Evolutionary conservation across 2,329 filamentous ascomycete species (phyloP).

Genomic region (Ophiostoma tasmaniense): DNA sequence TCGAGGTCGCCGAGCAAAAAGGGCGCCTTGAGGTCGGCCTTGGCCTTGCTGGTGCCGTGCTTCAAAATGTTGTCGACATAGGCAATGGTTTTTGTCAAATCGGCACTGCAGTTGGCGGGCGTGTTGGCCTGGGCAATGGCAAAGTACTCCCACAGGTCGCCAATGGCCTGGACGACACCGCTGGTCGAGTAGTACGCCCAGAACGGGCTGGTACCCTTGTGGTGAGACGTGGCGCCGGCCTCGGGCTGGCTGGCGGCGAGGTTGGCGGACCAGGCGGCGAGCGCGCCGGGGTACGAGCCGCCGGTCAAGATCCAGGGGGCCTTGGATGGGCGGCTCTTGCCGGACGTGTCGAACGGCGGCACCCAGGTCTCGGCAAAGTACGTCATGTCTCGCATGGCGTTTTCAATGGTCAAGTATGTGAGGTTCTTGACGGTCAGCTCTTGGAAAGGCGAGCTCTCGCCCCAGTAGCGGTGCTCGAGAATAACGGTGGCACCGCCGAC

Average conservation of each 20-base stretch:
- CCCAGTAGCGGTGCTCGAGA: constrained; percentile 38
- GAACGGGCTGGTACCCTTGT: constrained; percentile 26
- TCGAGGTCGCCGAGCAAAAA: constrained; percentile 39
- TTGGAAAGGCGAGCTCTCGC: constrained; percentile 31
- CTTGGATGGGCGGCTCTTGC: constrained; percentile 35
- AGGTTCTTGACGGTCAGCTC: constrained; percentile 30
- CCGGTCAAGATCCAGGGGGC: constrained; percentile 49
- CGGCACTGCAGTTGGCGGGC: constrained; percentile 46
- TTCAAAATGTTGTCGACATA: constrained; percentile 41
- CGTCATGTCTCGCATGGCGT: constrained; percentile 34
- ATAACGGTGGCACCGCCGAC: constrained; percentile 34
- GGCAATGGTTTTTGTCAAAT: constrained; percentile 40
- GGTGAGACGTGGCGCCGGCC: not conserved
- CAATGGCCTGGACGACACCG: constrained; percentile 44
- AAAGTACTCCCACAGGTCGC: constrained; percentile 48
- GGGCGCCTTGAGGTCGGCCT: constrained; percentile 38
- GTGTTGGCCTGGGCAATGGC: constrained; percentile 35
- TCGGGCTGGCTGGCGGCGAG: not conserved
- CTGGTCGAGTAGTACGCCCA: constrained; percentile 50
- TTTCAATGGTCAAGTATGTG: constrained; percentile 33
- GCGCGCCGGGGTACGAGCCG: constrained; percentile 47
- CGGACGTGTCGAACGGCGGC: constrained; percentile 41
- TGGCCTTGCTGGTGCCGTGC: constrained; percentile 31
- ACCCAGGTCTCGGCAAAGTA: constrained; percentile 37
- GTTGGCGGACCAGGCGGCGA: constrained; percentile 31